phyloP scores from a whole-genome alignment of 352 stramenopile species.

The Phytophthora pini region DNA sequence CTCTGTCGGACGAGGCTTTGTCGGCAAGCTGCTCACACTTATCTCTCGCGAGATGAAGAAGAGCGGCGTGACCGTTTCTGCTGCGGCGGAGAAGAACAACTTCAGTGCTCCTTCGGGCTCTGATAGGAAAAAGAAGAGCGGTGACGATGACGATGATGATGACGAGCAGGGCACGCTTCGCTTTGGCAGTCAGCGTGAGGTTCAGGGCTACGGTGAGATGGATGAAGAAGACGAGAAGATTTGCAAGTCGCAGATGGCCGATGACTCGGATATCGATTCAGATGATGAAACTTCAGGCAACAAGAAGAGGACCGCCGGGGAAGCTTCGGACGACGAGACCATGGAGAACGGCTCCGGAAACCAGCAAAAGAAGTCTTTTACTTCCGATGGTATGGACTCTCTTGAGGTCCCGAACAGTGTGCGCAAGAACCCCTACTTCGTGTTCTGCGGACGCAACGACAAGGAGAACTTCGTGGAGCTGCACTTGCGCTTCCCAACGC shows the following conservation, averaged over 20 bases:
- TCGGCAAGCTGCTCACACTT: constrained; percentile 93
- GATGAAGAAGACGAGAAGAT: constrained; percentile 95
- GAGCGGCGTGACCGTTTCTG: constrained; percentile 69
- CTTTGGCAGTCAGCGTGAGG: constrained; percentile 82
- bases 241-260: constrained; percentile 57
- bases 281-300: constrained; percentile 55
- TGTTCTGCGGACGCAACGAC: constrained; percentile 78
- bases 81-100: constrained; percentile 56
- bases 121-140: constrained; percentile 56
- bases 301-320: constrained; percentile 35
- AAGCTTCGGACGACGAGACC: constrained; percentile 47
- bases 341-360: constrained; percentile 41
- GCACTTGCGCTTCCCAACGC: constrained; percentile 87
- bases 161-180: constrained; percentile 90
- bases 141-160: constrained; percentile 86
- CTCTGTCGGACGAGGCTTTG: constrained; percentile 89
- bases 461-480: constrained; percentile 88
- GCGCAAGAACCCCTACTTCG: constrained; percentile 89
- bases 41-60: constrained; percentile 96
- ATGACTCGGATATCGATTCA: constrained; percentile 68
- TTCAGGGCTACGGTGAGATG: constrained; percentile 90
- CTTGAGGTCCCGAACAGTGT: constrained; percentile 78
- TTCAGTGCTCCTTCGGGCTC: constrained; percentile 32
- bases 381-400: constrained; percentile 66
- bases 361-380: constrained; percentile 52